Base-by-base conservation (phyloP, 768 basidiomycete genomes). In the Gymnopilus dilepis region DNA sequence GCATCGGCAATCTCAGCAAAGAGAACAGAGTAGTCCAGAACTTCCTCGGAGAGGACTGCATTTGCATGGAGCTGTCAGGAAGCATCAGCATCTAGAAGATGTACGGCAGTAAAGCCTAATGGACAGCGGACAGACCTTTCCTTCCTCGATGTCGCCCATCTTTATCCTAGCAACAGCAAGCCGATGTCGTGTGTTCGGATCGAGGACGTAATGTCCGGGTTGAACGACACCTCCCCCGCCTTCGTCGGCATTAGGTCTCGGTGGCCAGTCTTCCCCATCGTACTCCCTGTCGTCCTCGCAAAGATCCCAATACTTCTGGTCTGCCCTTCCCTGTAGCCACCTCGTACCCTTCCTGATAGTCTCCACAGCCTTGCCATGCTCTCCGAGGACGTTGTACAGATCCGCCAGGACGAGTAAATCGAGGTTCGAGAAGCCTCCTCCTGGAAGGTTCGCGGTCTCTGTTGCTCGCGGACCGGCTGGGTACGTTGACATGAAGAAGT, bases 251-350 rank as follows among this genome's bases (percentile, higher is more conserved):
- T 66, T 68, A 19, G 65, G 15, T 38, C 70, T 60, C 6, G 67
- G 57, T 3, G 67, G 68, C 68, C 65, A 74, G 60, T 70, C 72
- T 45, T 76, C 73, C 19, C 82, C 68, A 69, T 95, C 93, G 69
- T 85, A 99, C 74, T 99, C 97, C 51, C 95, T 80, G 70, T 99
- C 97, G 70, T 99, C 96, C 30, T 84, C 84, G 56, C 87, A 84
- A 21, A 82, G 72, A 65, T 95, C 92, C 95, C 95, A 98, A 59
- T 89, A 87, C 56, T 78, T 81, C 70, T 91, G 89, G 47, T 84
- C 78, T 31, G 76, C 77, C 31, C 97, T 78, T 0, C 94, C 93
- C 72, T 98, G 94, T n/a, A 98, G 73, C 97, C 97, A 99, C 57
- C 97, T 78, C 53, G 85, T 89, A 0, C 95, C 96, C 54, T 78